Base-by-base conservation (phyloP, 2,329 filamentous ascomycete species). In the Aspergillaceae sp. region DNA sequence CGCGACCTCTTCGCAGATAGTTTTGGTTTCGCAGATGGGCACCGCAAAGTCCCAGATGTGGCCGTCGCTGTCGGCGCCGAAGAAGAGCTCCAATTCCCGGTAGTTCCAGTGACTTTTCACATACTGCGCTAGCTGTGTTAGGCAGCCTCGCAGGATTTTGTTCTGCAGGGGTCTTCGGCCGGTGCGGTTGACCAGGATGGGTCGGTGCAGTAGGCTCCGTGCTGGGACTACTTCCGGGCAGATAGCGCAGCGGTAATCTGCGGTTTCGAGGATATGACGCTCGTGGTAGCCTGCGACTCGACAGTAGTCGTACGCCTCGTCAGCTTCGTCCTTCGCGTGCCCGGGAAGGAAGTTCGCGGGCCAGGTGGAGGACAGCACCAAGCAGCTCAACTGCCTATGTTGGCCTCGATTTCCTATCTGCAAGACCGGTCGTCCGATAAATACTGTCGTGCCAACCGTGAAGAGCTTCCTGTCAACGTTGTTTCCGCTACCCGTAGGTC, bases 21-120 rank as follows among this genome's bases (percentile, higher is more conserved):
- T 47, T 7, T 45, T 38, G 3, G 36, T 45, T n/a, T 45, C 30
- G 38, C 56, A 59, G 29, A 59, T 48, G 2, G 56, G 56, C 5
- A 56, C 52, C 6, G 51, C 49, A n/a, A 55, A 53, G 19, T 56
- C 51, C 38, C 48, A 53, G 27, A 57, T 51, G 28, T 59, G 54
- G 11, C 46, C 51, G 3, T 48, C 38, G 8, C 46, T 48, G 29
- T 56, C 44, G 1, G 34, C 35, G 2, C 55, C 54, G 32, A 55
- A 29, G 4, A 48, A 49, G 3, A 48, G 48, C 10, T 43, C 48
- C 11, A 48, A 45, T 9, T 51, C 48, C 4, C 52, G 52, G 26
- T 49, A 52, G 5, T 43, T 51, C 55, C 54, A 59, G 7, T 38
- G 38, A 26, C 54, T 49, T 9, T 50, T 37, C n/a, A 56, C 48